Evolutionary conservation across 257 asterid species (phyloP), one percentile per base, ranked within the genome.

Genomic region (Mentha longifolia): DNA sequence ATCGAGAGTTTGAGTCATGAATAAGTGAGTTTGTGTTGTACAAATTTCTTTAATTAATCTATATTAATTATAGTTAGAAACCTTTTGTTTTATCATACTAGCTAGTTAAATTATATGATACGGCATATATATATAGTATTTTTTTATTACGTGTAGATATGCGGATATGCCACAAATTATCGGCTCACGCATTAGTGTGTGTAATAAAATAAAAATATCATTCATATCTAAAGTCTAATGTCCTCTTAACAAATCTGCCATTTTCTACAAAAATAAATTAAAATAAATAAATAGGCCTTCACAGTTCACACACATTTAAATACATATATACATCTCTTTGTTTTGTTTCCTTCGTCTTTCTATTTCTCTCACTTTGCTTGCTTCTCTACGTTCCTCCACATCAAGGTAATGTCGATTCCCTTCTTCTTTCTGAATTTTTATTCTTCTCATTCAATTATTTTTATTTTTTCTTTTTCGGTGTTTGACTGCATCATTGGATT

Each of bases 331-430:
- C 22, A 11, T 42, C 13, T 42, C 47, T 42, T 31, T 62, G 30
- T n/a, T 66, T 72, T 68, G 12, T 78, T 64, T 68, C 25, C 22
- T 42, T 73, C 59, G 49, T 54, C 41, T 47, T 67, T 54, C 42
- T 67, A 70, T 76, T 31, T 42, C 61, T 33, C 76, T 5, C 77
- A 68, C 71, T 78, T 79, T 76, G 79, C 87, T 82, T 81, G 78
- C 84, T 74, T 75, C 85, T 78, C 70, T 71, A 55, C 74, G 85
- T 80, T 83, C 84, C 90, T 83, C 86, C 74, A 57, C 74, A 73
- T 68, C 76, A 81, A 86, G 94, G 90, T 86, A 85, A 81, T 76
- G 9, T 30, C 69, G 78, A 88, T 87, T 76, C 87, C 74, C 75
- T 80, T 43, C 65, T 51, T 59, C n/a, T 70, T 75, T 72, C 22